Evolutionary conservation across 208 protist species (phyloP), one percentile per base, ranked within the genome.

Genomic region (Crithidia fasciculata): DNA sequence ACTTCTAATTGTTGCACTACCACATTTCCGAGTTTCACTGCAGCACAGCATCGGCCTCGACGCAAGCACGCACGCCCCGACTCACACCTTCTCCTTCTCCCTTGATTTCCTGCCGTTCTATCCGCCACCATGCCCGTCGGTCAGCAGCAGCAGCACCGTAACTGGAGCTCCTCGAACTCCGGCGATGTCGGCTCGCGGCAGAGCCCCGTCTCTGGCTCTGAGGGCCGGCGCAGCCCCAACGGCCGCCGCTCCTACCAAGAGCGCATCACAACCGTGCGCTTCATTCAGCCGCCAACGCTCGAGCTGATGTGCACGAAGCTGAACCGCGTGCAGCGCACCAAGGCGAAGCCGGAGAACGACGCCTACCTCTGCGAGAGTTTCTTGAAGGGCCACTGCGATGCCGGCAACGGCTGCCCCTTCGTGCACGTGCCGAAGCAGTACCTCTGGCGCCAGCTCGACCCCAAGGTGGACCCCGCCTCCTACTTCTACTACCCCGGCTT

Each of bases 351-450:
- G 9, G 79, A 83, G 45, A 69, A 83, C 60, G 82, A 84, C 58
- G 74, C 62, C 7, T 67, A 69, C 37, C 79, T 91, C 16, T 95
- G 90, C 73, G 87, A 93, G 56, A 85, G 84, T 37, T 95, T 88
- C 64, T 78, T 92, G 55, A 84, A 84, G 37, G 76, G 74, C 37
- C 76, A 83, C 70, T 90, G 86, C 69, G 76, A 86, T 36, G 18
- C 58, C 13, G 84, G 86, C 36, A 78, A 83, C 50, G 40, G 57
- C 6, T 95, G 90, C 55, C 64, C 68, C 28, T 81, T 83, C 64
- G 88, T 85, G 36, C 90, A 95, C 73, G 90, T 95, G n/a, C 75
- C 77, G 13, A 72, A 81, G 37, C 83, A 90, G 60, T 83, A 93
- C 80, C 74, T 89, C 44, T 95, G 90, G 90, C 72, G 79, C 40